Percentiles rank a stretch among this genome's conserved stretches.
Conservation (phyloP, 2,329 filamentous ascomycete genomes). For the Aspergillus sclerotialis region DNA sequence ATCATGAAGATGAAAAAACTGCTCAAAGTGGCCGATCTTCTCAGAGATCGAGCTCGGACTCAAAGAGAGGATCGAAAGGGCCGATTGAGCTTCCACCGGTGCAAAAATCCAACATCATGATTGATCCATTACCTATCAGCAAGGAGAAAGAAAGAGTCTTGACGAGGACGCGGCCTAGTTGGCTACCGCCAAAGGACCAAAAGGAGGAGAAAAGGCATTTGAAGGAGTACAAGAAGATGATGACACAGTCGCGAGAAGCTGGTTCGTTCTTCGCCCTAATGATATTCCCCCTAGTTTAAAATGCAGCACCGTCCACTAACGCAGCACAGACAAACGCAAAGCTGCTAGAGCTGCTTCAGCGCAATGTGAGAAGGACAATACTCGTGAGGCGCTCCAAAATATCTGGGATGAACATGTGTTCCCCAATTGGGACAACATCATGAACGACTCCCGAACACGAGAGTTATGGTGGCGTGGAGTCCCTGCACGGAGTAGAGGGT, state of each 20-base stretch:
- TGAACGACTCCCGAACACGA: slow-evolving; percentile 48
- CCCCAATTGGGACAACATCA: slow-evolving; percentile 52
- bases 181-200: slow-evolving; percentile 65
- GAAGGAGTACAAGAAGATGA: slow-evolving; percentile 62
- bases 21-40: slow-evolving; percentile 37
- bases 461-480: slow-evolving; percentile 62
- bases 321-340: slow-evolving; percentile 41
- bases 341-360: slow-evolving; percentile 41
- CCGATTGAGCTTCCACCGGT: slow-evolving; percentile 51
- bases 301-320: slow-evolving; percentile 6
- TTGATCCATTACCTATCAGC: slow-evolving; percentile 60
- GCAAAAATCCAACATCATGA: slow-evolving; percentile 57
- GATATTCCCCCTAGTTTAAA: not conserved
- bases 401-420: slow-evolving; percentile 58
- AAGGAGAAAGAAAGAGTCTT: slow-evolving; percentile 60
- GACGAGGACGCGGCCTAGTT: slow-evolving; percentile 60
- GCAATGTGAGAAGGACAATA: slow-evolving; percentile 45
- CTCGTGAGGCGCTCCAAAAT: slow-evolving; percentile 47
- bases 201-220: slow-evolving; percentile 86
- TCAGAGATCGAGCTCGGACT: slow-evolving; percentile 31
- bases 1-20: slow-evolving; percentile 46
- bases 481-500: slow-evolving; percentile 48
- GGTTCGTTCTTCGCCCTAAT: slow-evolving; percentile 30
- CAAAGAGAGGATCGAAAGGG: slow-evolving; percentile 28
- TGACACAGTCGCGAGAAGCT: slow-evolving; percentile 54